Base-by-base conservation (phyloP, 768 basidiomycete species). In the Podaxis sp. region DNA sequence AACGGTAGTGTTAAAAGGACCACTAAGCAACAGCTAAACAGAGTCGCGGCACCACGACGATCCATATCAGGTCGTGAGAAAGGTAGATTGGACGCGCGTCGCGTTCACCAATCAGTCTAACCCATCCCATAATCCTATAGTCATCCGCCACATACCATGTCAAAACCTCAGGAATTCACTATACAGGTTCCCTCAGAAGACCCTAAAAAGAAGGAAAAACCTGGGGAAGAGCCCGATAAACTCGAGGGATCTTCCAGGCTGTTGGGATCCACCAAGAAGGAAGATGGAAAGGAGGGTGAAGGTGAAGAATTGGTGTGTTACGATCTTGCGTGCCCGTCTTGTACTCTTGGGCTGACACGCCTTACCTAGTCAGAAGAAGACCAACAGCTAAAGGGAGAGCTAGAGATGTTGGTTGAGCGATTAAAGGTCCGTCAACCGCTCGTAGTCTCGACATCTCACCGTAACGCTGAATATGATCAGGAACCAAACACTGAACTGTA, bases 341-440 rank as follows among this genome's bases (percentile, higher is more conserved):
- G 16, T 52, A 16, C 14, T 25, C 37, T 47, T 40, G 2, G 37
- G n/a, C 55, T 64, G 21, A 50, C 54, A 66, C 56, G 52, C 50
- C 51, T 1, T 18, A 5, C 51, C 59, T 6, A 95, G 95, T 94
- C 91, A 27, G 97, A 99, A 70, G 97, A 98, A 76, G 97, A 99
- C 74, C 79, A 87, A 35, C 91, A 95, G 69, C 84, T 99, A 61
- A 92, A 91, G 76, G 88, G 85, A 61, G 95, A 99, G 75, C 81
- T 99, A 21, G 97, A 98, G 72, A 94, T 99, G 95, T 83, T 98
- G 25, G 87, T 96, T 28, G 95, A 98, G 71, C 86, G 97, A 47
- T 72, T 99, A 57, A 92, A 91, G 81, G 96, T 95, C 67, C 59
- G 62, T 40, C 21, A n/a, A 13, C 14, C 21, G 27, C 21, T 35